phyloP scores from a whole-genome alignment of 495 filamentous ascomycete species.

The Penicillium odoratum region DNA sequence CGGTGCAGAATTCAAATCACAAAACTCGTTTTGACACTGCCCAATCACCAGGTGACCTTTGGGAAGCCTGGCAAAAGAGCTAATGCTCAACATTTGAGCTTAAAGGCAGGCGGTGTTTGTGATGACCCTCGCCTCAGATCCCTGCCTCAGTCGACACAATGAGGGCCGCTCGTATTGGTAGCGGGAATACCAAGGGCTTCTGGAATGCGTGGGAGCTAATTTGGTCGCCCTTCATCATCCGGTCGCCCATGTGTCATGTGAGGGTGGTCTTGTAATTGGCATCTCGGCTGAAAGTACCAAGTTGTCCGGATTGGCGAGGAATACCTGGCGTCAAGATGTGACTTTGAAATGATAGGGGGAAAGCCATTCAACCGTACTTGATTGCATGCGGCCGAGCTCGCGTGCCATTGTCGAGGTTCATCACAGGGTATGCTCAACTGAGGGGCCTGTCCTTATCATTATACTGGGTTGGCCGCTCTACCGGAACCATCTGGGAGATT shows the following conservation, averaged over 20 bases:
- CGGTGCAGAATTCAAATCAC: background rate
- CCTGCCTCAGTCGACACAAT: background rate
- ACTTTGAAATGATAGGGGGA: background rate
- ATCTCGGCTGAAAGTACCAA: background rate
- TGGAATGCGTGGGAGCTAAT: background rate
- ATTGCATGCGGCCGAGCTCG: background rate
- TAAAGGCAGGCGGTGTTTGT: background rate
- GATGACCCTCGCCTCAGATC: background rate
- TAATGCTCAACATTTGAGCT: background rate
- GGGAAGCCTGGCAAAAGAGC: background rate
- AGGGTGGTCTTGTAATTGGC: background rate
- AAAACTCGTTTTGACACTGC: constrained; percentile 3
- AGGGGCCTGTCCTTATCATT: constrained; percentile 4
- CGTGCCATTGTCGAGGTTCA: constrained; percentile 1
- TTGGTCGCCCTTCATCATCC: constrained; percentile 2
- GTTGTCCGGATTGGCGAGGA: constrained; percentile 1
- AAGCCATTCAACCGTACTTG: background rate
- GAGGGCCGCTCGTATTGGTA: constrained; percentile 1
- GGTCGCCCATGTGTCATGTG: background rate
- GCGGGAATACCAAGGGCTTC: background rate
- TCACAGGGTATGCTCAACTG: constrained; percentile 7
- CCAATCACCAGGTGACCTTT: background rate
- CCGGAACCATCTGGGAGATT: constrained; percentile 2
- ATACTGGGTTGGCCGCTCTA: constrained; percentile 6
- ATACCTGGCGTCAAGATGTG: constrained; percentile 2